phyloP scores from a whole-genome alignment of 345 rosid genomes.

The Physaria fendleri region DNA sequence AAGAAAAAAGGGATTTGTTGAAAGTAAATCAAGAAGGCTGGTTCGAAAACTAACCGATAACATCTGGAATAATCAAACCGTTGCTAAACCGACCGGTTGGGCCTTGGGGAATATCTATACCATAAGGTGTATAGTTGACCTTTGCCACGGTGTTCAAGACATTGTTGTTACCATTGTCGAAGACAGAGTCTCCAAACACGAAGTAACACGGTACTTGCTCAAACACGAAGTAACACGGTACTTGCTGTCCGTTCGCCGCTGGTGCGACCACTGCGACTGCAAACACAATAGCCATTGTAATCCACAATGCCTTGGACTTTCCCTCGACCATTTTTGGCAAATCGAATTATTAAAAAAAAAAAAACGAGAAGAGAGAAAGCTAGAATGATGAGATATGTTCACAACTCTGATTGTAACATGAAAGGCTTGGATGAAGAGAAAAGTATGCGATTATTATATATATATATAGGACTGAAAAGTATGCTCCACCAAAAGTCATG shows the following conservation, averaged over 20 bases:
- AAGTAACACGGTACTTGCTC: conserved; percentile 46
- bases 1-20: not conserved
- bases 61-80: conserved; percentile 45
- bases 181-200: conserved; percentile 59
- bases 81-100: conserved; percentile 64
- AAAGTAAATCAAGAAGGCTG: not conserved
- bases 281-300: conserved; percentile 14
- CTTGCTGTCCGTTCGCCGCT: conserved; percentile 22
- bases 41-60: conserved; percentile 37
- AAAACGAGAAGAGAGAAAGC: not conserved
- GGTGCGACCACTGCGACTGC: not conserved
- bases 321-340: conserved; percentile 9
- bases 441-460: not conserved
- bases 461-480: too few relatives aligned
- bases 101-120: conserved; percentile 46
- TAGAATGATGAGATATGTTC: not conserved
- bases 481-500: too few relatives aligned
- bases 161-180: conserved; percentile 62
- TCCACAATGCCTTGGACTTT: conserved; percentile 18
- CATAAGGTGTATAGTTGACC: conserved; percentile 55
- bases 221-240: conserved; percentile 37
- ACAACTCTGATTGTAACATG: not conserved
- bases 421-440: not conserved
- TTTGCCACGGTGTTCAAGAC: conserved; percentile 37
- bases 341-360: not conserved